Base-by-base conservation (phyloP, 176 grass and related monocot species). In the Musa itinerans region DNA sequence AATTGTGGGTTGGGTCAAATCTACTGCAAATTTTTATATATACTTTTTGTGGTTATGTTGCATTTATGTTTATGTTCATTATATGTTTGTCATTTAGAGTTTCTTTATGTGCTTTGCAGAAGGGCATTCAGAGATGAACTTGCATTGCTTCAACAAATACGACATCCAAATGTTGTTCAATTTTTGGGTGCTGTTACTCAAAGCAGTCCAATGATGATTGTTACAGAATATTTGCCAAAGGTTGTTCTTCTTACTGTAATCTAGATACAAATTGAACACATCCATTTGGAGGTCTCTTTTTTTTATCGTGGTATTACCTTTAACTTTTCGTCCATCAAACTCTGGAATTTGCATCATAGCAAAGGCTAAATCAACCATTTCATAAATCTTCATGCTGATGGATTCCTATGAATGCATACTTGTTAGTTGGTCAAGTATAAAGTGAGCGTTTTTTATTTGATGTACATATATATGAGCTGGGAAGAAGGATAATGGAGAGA, bases 151-250 rank as follows among this genome's bases (percentile, higher is more conserved):
- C 95, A 94, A 78, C 83, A 91, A 74, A 85, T 99, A 82, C 86
- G 95, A 16, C 95, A 99, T 89, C 95, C 95, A 53, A 99, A 99
- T 84, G 95, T 99, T 2, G 90, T 94, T 54, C 95, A 99, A 68
- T 99, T 99, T 85, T 87, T 99, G 78, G 95, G 95, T 59, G 95
- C 90, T 61, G 90, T 99, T 75, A 99, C 95, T 83, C 95, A 99
- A 80, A 94, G 90, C 71, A 94, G 67, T 73, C 95, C 95, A 21
- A 99, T 99, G 95, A 99, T 99, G 95, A 99, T 99, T 81, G 95
- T 99, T 6, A 99, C 92, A 73, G 95, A 99, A 82, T 99, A 74
- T 92, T 83, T 99, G 80, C 95, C 84, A 50, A 99, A 99, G 95
- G 95, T 99, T 87, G 78, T 80, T 81, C 34, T 19, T 77, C 29